These are phyloP conservation scores for Sporothrix euskadiensis DNA, from an alignment of 2,329 filamentous ascomycete genomes.

Conservation along the genomic window DNA sequence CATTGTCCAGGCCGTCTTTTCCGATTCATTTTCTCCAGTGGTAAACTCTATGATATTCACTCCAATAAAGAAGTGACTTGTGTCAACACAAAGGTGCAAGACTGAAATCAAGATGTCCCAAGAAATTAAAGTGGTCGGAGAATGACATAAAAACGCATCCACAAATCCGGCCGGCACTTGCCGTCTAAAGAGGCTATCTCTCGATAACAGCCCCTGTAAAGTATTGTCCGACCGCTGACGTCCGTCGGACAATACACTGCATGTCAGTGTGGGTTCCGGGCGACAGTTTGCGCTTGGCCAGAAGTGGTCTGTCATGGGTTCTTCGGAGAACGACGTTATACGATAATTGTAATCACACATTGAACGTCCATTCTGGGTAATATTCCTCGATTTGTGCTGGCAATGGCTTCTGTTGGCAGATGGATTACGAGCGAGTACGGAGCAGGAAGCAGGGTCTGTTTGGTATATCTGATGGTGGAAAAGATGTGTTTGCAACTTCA, in stretches of 20 bases:
- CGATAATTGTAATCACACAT: neutral
- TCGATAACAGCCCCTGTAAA: neutral
- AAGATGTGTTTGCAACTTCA: neutral
- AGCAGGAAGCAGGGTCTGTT: neutral
- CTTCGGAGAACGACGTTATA: neutral
- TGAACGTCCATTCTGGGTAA: no score
- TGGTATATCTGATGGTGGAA: neutral
- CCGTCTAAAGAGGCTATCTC: neutral
- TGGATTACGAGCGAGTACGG: neutral
- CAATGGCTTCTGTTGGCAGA: neutral
- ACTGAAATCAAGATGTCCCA: neutral
- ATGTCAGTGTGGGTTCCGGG: neutral
- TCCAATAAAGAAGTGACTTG: neutral
- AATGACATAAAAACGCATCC: neutral
- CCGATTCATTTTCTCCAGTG: neutral
- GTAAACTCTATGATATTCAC: neutral
- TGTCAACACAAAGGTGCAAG: neutral
- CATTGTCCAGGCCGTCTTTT: neutral
- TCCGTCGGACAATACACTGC: neutral
- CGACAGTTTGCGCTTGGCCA: neutral
- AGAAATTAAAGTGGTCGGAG: neutral
- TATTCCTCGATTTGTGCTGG: neutral
- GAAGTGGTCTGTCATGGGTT: neutral
- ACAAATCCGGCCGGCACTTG: neutral
- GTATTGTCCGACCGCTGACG: neutral